Evolutionary conservation across 352 stramenopile species (phyloP).

Genomic region (Peronospora tabacina): DNA sequence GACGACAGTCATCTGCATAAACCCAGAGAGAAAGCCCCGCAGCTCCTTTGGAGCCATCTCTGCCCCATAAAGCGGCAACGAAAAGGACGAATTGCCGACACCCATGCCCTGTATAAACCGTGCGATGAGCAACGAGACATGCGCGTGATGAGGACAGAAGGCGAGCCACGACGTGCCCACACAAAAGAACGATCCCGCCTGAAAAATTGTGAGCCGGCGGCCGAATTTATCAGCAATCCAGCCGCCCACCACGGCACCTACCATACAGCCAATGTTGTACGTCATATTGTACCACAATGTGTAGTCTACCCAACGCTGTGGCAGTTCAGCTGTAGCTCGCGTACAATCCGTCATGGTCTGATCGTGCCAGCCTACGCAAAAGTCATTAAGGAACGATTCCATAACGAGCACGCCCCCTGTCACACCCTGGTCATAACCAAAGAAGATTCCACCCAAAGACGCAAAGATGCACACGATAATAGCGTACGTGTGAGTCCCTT

Average conservation of each 20-base stretch:
- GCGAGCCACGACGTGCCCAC: slow-evolving; percentile 35
- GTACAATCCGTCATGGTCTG: slow-evolving; percentile 36
- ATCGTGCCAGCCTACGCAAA: slow-evolving; percentile 35
- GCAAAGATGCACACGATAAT: slow-evolving; percentile 28
- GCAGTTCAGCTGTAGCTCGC: slow-evolving; percentile 20
- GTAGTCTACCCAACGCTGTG: slow-evolving; percentile 41
- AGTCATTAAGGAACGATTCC: slow-evolving; percentile 30
- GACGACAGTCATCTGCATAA: slow-evolving; percentile 57
- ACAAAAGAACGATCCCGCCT: slow-evolving; percentile 35
- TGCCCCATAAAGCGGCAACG: slow-evolving; percentile 40
- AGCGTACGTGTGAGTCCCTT: slow-evolving; percentile 39
- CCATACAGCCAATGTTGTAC: slow-evolving; percentile 48
- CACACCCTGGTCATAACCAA: slow-evolving; percentile 28
- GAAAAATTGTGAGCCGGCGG: slow-evolving; percentile 34
- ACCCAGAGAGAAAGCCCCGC: slow-evolving; percentile 48
- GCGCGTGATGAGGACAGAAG: slow-evolving; percentile 27
- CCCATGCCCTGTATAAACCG: slow-evolving; percentile 38
- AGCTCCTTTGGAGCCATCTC: slow-evolving; percentile 59
- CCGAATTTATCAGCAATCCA: slow-evolving; percentile 39
- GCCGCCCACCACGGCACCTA: slow-evolving; percentile 30
- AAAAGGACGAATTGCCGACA: slow-evolving; percentile 49
- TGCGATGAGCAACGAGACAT: slow-evolving; percentile 29
- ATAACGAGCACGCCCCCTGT: slow-evolving; percentile 29
- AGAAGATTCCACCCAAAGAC: slow-evolving; percentile 30
- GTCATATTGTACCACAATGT: slow-evolving; percentile 49